These are phyloP conservation scores for Cystobasidium ongulense DNA, from an alignment of 768 basidiomycete species.

Conservation along the genomic window DNA sequence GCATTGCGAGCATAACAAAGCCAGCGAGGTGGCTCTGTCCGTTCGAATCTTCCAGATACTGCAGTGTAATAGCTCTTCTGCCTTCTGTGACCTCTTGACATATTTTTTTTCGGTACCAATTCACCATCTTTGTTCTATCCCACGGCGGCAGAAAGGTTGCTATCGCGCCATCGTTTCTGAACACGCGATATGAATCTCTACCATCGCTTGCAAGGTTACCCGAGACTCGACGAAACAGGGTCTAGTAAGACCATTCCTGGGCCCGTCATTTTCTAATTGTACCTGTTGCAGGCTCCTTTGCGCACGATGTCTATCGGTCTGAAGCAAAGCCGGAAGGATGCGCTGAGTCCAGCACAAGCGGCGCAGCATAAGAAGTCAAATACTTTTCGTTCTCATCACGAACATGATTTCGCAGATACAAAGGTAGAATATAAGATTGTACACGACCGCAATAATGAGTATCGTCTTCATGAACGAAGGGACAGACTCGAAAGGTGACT, in stretches of 20 bases:
- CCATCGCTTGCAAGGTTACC: background rate
- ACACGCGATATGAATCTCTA: constrained; percentile 17
- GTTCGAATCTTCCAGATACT: background rate
- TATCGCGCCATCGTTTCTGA: constrained; percentile 16
- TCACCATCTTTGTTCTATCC: background rate
- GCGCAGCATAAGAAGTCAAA: no score
- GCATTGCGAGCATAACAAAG: constrained; percentile 13
- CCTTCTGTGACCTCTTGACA: background rate
- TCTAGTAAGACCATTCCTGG: background rate
- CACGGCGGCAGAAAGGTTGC: constrained; percentile 16
- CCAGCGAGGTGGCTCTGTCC: background rate
- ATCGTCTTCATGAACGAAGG: no score
- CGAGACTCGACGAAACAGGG: background rate
- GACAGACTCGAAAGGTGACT: no score
- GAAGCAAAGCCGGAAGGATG: no score
- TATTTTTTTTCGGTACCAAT: background rate
- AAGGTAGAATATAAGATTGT: no score
- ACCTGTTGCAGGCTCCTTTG: no score
- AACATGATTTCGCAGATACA: no score
- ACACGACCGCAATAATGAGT: no score
- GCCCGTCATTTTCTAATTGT: background rate
- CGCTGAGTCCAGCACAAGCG: no score
- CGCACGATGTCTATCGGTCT: no score
- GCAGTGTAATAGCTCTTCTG: background rate
- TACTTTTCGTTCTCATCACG: no score